A percentile compares a stretch with the other conserved stretches of the same genome.
Evolutionary conservation across 257 asterid species (phyloP).

Genomic region (Ocimum tenuiflorum): DNA sequence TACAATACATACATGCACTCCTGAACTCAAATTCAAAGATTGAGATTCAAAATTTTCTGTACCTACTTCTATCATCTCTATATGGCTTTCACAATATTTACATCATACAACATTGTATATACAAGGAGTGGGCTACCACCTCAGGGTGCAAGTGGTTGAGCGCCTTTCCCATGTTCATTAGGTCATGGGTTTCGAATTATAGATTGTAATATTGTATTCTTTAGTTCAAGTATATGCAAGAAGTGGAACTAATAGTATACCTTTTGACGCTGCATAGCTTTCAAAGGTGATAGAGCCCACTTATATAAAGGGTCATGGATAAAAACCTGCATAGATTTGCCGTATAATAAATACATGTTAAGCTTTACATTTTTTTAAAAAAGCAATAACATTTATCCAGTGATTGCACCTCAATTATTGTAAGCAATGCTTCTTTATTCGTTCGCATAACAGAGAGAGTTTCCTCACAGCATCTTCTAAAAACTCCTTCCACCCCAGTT

Average conservation of each 20-base stretch:
- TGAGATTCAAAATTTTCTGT: not conserved
- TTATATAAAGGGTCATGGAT: constrained; percentile 93
- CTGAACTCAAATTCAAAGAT: not conserved
- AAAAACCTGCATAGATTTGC: constrained; percentile 60
- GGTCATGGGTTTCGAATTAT: too few species aligned
- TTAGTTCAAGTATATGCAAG: too few species aligned
- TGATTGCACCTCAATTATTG: constrained; percentile 75
- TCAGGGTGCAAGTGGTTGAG: too few species aligned
- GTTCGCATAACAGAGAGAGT: constrained; percentile 94
- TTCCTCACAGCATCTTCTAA: constrained; percentile 93
- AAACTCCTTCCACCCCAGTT: constrained; percentile 97
- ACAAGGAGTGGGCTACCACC: too few species aligned
- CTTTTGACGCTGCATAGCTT: constrained; percentile 98
- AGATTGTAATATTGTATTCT: too few species aligned
- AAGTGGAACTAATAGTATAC: constrained; percentile 33
- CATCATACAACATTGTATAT: constrained; percentile 2
- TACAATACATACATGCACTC: not conserved
- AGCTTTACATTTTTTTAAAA: constrained; percentile 13
- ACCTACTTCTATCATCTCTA: not conserved
- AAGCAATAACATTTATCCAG: not conserved
- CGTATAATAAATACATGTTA: constrained; percentile 1
- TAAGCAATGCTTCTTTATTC: constrained; percentile 87
- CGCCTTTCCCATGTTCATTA: too few species aligned
- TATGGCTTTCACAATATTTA: not conserved
- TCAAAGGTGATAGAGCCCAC: constrained; percentile 97